Conservation (phyloP, 2,329 filamentous ascomycete species). For the Fusarium metavorans region DNA sequence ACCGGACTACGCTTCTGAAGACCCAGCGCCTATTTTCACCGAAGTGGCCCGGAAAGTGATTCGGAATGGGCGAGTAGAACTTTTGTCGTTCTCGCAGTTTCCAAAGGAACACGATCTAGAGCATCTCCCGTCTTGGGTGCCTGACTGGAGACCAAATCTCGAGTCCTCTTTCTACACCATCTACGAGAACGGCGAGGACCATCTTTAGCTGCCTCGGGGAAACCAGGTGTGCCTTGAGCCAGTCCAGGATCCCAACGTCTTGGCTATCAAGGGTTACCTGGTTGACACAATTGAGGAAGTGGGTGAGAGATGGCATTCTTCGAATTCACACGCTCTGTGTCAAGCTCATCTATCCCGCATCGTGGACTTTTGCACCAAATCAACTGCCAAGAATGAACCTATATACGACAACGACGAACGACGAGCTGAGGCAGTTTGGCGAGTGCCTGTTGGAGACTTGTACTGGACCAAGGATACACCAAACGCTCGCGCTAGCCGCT, state of each 20-base stretch:
- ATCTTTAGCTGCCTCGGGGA: neutral
- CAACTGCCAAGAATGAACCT: neutral
- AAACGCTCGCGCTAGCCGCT: neutral
- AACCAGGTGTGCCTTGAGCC: neutral
- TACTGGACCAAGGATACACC: neutral
- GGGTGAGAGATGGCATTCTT: neutral
- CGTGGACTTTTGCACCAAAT: neutral
- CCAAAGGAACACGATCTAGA: neutral
- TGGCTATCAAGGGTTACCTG: neutral
- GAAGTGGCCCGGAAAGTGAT: neutral
- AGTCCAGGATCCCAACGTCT: neutral
- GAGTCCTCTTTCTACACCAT: constrained; percentile 5
- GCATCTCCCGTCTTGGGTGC: constrained; percentile 7
- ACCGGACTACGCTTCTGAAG: neutral
- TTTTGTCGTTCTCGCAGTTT: neutral
- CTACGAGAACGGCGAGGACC: neutral
- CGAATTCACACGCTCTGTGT: neutral
- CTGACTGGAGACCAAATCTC: neutral
- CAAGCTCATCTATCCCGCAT: neutral
- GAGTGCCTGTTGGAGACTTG: neutral
- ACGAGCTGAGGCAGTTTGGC: neutral
- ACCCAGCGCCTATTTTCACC: neutral
- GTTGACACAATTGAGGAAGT: constrained; percentile 4
- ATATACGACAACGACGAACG: neutral
- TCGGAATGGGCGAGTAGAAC: neutral